Percentiles rank a stretch among this genome's conserved stretches.
phyloP scores from a whole-genome alignment of 2,329 filamentous ascomycete species.

The Thermomyces lanuginosus region DNA sequence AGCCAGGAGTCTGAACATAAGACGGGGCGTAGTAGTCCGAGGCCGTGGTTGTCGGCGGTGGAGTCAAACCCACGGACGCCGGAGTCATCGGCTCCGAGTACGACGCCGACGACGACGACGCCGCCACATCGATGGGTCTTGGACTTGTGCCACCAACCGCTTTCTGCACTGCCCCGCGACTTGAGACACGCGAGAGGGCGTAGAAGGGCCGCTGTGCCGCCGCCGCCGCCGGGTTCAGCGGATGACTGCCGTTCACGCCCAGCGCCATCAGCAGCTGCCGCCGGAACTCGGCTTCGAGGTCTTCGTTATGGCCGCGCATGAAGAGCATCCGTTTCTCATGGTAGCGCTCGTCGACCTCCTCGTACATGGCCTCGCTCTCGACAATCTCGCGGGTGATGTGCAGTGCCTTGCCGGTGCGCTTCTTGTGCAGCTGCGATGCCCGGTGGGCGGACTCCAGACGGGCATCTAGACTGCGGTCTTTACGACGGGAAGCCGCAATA shows the following conservation, averaged over 20 bases:
- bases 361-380: constrained; percentile 85
- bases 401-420: constrained; percentile 66
- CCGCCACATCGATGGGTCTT: no score
- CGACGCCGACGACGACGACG: no score
- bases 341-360: constrained; percentile 72
- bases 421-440: constrained; percentile 83
- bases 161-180: constrained; percentile 11
- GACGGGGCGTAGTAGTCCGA: no score
- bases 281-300: constrained; percentile 23
- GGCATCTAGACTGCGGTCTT: constrained; percentile 74
- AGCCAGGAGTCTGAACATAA: constrained; percentile 12
- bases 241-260: constrained; percentile 7
- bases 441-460: constrained; percentile 72
- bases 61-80: no score
- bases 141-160: no score
- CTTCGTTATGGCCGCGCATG: constrained; percentile 22
- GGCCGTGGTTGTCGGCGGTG: no score
- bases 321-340: constrained; percentile 25
- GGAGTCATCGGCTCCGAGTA: no score
- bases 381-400: constrained; percentile 77
- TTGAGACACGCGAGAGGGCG: constrained; percentile 14
- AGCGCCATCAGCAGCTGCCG: constrained; percentile 22
- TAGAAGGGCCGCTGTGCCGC: no score
- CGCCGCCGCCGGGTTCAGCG: no score
- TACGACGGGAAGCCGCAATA: constrained; percentile 74